Percentiles rank a stretch among this genome's conserved stretches.
phyloP scores from a whole-genome alignment of 176 grass and related monocot species.

The Bothriochloa decipiens region DNA sequence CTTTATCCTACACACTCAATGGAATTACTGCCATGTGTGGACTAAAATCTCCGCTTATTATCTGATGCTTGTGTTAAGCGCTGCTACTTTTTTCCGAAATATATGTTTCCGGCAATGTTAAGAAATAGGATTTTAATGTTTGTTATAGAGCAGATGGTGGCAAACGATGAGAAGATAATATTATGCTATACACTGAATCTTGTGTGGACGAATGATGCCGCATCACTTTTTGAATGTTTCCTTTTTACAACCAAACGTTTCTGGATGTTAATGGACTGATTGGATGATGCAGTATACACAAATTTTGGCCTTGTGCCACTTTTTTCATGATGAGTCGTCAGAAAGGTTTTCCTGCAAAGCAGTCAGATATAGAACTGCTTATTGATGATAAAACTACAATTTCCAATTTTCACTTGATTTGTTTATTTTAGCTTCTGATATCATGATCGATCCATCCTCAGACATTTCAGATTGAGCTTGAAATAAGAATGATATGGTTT shows the following conservation, averaged over 20 bases:
- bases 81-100: not conserved
- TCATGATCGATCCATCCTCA: too few relatives aligned
- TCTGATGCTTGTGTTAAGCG: constrained; percentile 48
- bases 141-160: not conserved
- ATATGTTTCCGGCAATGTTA: not conserved
- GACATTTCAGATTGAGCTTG: too few relatives aligned
- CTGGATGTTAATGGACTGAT: not conserved
- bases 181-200: constrained; percentile 55
- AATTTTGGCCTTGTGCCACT: not conserved
- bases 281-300: not conserved
- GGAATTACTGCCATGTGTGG: constrained; percentile 47
- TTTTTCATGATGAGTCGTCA: too few relatives aligned
- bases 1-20: constrained; percentile 66
- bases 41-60: constrained; percentile 68
- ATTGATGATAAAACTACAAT: too few relatives aligned
- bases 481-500: too few relatives aligned
- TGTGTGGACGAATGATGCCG: constrained; percentile 61
- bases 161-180: constrained; percentile 41
- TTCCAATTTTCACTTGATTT: too few relatives aligned
- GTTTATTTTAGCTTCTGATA: too few relatives aligned
- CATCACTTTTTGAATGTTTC: not conserved
- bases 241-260: not conserved
- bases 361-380: too few relatives aligned
- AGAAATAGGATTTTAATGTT: not conserved
- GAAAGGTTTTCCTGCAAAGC: too few relatives aligned